phyloP scores from a whole-genome alignment of 495 filamentous ascomycete genomes.

The Penicillium paxilli region DNA sequence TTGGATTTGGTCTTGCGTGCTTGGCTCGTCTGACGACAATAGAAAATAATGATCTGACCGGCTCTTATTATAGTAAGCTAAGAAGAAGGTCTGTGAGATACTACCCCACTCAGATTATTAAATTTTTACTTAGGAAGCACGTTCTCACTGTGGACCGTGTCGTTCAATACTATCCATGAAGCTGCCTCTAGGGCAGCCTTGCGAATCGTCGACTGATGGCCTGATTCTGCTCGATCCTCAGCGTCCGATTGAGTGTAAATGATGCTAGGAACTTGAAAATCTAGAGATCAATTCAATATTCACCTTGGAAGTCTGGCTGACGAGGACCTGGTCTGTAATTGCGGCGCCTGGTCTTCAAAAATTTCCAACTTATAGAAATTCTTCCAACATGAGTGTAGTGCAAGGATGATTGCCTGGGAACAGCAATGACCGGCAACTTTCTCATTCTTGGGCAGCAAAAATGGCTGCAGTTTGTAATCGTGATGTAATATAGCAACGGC shows the following conservation, averaged over 20 bases:
- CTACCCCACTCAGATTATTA: neutral
- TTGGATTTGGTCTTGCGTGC: neutral
- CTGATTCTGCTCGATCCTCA: conserved; percentile 51
- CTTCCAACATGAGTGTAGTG: conserved; percentile 51
- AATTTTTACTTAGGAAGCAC: conserved; percentile 15
- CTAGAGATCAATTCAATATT: no score
- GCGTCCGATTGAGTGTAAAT: conserved; percentile 48
- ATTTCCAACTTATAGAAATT: conserved; percentile 26
- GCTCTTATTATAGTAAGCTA: no score
- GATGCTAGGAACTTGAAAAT: conserved; percentile 16
- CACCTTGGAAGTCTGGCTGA: no score
- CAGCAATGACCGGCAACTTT: conserved; percentile 56
- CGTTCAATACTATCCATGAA: conserved; percentile 53
- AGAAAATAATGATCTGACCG: conserved; percentile 11
- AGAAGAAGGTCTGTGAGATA: conserved; percentile 6
- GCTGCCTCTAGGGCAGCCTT: conserved; percentile 59
- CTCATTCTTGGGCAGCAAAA: conserved; percentile 42
- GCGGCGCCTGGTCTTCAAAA: conserved; percentile 24
- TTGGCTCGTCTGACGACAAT: conserved; percentile 1
- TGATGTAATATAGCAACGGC: no score
- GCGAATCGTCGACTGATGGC: conserved; percentile 49
- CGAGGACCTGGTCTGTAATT: conserved; percentile 27
- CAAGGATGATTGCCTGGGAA: conserved; percentile 55
- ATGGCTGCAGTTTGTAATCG: conserved; percentile 43
- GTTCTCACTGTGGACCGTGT: conserved; percentile 46